Conservation (phyloP, 306 rosid species). For the Rubus parviflorus region DNA sequence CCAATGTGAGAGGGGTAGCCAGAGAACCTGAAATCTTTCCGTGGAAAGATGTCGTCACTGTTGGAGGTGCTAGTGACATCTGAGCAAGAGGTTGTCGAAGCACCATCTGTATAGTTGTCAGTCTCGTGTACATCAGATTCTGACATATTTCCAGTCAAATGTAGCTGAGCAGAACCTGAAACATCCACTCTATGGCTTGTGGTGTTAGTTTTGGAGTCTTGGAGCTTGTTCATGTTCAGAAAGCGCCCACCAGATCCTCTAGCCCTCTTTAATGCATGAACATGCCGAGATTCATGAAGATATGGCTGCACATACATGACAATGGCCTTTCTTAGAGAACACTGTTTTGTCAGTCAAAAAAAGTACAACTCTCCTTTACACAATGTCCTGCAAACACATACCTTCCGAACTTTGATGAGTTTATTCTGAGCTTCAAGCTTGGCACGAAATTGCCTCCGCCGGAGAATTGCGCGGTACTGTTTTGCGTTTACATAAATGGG, state of each 20-base stretch:
- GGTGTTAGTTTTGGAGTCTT: slow-evolving; percentile 28
- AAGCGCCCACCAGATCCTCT: slow-evolving; percentile 79
- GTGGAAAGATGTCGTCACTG: slow-evolving; percentile 32
- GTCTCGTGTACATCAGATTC: slow-evolving; percentile 34
- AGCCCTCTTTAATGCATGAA: slow-evolving; percentile 70
- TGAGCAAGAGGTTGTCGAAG: slow-evolving; percentile 36
- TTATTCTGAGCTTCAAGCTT: slow-evolving; percentile 48
- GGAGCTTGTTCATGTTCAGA: slow-evolving; percentile 46
- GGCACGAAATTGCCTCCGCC: slow-evolving; percentile 38
- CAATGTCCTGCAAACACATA: not conserved
- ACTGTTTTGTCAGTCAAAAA: not conserved
- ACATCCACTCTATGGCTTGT: slow-evolving; percentile 27
- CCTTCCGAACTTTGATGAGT: slow-evolving; percentile 32
- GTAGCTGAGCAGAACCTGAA: slow-evolving; percentile 27
- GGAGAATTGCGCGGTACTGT: slow-evolving; percentile 35
- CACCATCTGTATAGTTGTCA: slow-evolving; percentile 38
- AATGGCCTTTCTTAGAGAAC: slow-evolving; percentile 9
- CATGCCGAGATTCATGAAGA: slow-evolving; percentile 74
- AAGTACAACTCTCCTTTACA: not conserved
- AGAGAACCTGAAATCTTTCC: slow-evolving; percentile 44
- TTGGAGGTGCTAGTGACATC: slow-evolving; percentile 32
- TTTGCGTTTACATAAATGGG: slow-evolving; percentile 44
- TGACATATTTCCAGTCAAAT: slow-evolving; percentile 26
- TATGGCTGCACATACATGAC: slow-evolving; percentile 55
- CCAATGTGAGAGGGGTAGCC: slow-evolving; percentile 47